These are phyloP conservation scores for Pharus latifolius DNA, from an alignment of 176 grass and related monocot species.

Conservation along the genomic window DNA sequence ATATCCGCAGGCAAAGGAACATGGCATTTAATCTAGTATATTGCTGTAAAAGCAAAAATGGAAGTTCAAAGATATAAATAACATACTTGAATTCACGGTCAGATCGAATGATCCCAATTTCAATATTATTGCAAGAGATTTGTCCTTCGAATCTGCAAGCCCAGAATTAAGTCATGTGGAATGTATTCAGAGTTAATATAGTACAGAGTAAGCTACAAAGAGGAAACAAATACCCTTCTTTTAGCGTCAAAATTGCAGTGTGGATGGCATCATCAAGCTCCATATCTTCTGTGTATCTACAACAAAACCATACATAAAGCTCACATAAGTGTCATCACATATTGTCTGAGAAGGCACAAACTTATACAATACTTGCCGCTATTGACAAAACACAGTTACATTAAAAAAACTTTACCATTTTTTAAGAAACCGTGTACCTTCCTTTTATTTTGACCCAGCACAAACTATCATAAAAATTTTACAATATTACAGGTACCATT, in stretches of 20 bases:
- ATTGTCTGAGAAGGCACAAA: not conserved
- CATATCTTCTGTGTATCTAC: constrained; percentile 76
- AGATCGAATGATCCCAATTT: constrained; percentile 57
- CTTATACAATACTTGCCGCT: not conserved
- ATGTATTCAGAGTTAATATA: not conserved
- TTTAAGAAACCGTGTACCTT: no score
- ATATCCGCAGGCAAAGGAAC: not conserved
- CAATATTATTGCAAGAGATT: constrained; percentile 66
- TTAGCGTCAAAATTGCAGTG: constrained; percentile 72
- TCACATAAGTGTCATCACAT: not conserved
- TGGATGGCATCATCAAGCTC: constrained; percentile 78
- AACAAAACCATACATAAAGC: not conserved
- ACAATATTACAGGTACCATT: no score
- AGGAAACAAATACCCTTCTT: constrained; percentile 59
- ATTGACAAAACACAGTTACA: no score
- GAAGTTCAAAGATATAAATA: not conserved
- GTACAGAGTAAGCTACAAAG: not conserved
- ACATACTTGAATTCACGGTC: constrained; percentile 56
- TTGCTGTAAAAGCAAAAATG: not conserved
- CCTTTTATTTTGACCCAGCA: no score
- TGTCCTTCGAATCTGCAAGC: constrained; percentile 56
- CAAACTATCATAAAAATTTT: no score
- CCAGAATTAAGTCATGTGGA: not conserved
- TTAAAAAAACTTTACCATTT: no score
- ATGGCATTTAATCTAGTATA: not conserved